Conservation (phyloP, 768 basidiomycete species). For the Podaxis sp. region DNA sequence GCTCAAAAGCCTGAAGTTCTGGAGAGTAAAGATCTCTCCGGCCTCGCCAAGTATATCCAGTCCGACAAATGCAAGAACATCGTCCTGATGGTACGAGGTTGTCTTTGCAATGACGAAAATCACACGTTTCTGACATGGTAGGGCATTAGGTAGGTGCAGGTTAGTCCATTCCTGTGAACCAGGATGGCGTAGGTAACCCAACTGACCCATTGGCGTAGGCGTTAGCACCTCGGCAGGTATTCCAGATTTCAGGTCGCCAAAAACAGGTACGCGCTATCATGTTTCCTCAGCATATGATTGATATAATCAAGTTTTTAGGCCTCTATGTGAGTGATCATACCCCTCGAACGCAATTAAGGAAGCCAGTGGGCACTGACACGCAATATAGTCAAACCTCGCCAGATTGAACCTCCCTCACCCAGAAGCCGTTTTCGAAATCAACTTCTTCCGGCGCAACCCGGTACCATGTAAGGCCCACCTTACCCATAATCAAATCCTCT, state of each 20-base stretch:
- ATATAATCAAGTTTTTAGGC: constrained; percentile 26
- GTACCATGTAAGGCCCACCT: constrained; percentile 56
- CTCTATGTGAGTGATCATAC: constrained; percentile 42
- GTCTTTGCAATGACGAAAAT: constrained; percentile 10
- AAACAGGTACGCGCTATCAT: constrained; percentile 57
- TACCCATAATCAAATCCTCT: not conserved
- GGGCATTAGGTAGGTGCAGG: constrained; percentile 59
- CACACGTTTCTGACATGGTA: constrained; percentile 2
- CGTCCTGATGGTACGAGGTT: constrained; percentile 60
- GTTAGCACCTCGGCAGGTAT: constrained; percentile 80
- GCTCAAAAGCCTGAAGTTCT: constrained; percentile 21
- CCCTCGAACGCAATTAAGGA: not conserved
- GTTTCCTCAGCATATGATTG: not conserved
- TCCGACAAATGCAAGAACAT: constrained; percentile 65
- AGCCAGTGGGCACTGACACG: not conserved
- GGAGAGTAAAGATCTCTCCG: constrained; percentile 22
- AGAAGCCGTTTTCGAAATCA: constrained; percentile 93
- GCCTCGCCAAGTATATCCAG: constrained; percentile 63
- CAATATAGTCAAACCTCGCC: constrained; percentile 67
- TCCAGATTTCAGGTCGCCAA: constrained; percentile 85
- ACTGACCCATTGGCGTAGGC: constrained; percentile 31
- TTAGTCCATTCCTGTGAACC: constrained; percentile 24
- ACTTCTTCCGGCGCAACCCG: constrained; percentile 78
- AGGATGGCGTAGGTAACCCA: not conserved
- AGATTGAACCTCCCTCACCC: constrained; percentile 82